Base-by-base conservation (phyloP, 2,329 filamentous ascomycete genomes). In the Teratosphaeria destructans region DNA sequence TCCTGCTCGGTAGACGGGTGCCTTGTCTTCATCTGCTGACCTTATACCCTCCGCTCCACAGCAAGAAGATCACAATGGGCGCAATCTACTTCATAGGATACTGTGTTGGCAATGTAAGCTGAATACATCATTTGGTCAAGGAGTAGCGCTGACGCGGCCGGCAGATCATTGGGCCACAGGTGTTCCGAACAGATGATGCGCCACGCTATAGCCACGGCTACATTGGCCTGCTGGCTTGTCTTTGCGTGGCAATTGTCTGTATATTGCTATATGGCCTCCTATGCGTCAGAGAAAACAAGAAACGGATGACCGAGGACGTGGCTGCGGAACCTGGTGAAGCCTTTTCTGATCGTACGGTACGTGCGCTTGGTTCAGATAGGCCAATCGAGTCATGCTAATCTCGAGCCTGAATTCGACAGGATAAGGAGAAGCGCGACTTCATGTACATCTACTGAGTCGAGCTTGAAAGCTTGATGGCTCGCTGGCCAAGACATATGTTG, bases 1-100 rank as follows among this genome's bases (percentile, higher is more conserved):
- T 32, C 5, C 29, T 32, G 29, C 29, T 32, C 29, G 29, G 29
- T 32, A 32, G 29, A 32, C 29, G 4, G 4, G 29, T 32, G 29
- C 29, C 2, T 32, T 32, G 29, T 32, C 29, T 32, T 32, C 7
- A 32, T 7, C 5, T 5, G 29, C 29, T 32, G 3, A 32, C 29
- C 29, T 5, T 32, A 32, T 32, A 32, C 7, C 29, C 29, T 32
- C 7, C 7, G 29, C 29, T 32, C 29, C 29, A 32, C 43, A 67
- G 70, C 0, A 73, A 73, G 61, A 72, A 72, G 49, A 60, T 70
- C 5, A 43, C 11, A 43, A 43, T 14, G 37, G 69, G 65, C 57
- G 35, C 71, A 23, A 63, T 61, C 1, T 70, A 70, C 54, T 70
- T 66, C 52, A 57, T 68, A 27, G 67, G 69, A 70, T 71, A 57